A percentile compares a stretch with the other conserved stretches of the same genome.
phyloP scores from a whole-genome alignment of 768 basidiomycete species.

The Trametes cingulata region DNA sequence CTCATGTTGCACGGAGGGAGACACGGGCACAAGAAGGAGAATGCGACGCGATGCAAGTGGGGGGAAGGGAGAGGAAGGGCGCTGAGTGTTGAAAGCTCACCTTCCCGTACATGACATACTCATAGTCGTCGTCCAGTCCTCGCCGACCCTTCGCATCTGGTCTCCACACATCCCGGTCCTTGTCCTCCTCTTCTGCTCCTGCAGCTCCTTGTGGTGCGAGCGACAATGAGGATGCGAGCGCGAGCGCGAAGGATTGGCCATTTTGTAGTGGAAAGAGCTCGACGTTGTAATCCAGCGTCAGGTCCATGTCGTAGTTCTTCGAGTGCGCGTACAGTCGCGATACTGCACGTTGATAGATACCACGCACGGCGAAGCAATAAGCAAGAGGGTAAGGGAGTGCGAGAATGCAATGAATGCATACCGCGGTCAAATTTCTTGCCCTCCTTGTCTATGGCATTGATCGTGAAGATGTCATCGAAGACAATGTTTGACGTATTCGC shows the following conservation, averaged over 20 bases:
- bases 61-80: neutral
- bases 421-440: slow-evolving; percentile 99
- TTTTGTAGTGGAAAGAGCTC: slow-evolving; percentile 79
- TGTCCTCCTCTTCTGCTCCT: slow-evolving; percentile 58
- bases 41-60: neutral
- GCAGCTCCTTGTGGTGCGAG: slow-evolving; percentile 55
- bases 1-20: neutral
- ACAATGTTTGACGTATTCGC: slow-evolving; percentile 66
- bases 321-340: slow-evolving; percentile 89
- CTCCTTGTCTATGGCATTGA: slow-evolving; percentile 82
- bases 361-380: neutral
- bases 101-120: slow-evolving; percentile 99
- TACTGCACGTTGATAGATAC: slow-evolving; percentile 47
- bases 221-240: slow-evolving; percentile 79
- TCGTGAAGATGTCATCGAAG: slow-evolving; percentile 92
- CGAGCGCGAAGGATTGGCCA: slow-evolving; percentile 78
- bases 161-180: slow-evolving; percentile 80
- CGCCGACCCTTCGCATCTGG: slow-evolving; percentile 79
- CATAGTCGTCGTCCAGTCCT: slow-evolving; percentile 92
- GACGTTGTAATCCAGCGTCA: slow-evolving; percentile 92
- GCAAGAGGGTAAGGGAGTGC: neutral
- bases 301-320: slow-evolving; percentile 88
- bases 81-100: slow-evolving; percentile 42
- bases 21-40: neutral
- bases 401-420: slow-evolving; percentile 37